Evolutionary conservation across 202 grass and related monocot genomes (phyloP), one percentile per base, ranked within the genome.

Genomic region (Miscanthus sacchariflorus): DNA sequence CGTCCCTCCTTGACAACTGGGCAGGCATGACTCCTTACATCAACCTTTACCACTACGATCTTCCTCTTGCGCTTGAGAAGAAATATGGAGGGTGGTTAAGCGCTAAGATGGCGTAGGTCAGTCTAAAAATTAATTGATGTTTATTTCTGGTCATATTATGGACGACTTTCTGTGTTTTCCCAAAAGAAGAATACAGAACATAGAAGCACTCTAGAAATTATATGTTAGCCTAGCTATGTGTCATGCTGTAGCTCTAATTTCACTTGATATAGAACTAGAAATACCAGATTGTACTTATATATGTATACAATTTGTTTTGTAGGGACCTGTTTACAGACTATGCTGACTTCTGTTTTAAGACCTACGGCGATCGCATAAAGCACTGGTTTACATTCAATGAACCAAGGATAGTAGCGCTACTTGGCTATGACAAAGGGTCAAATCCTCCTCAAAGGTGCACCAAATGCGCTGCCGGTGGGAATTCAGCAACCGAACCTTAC

Each of bases 311-410:
- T 56, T 66, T 76, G 8, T 92, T 86, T 77, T 95, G n/a, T 38
- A 98, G 95, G 85, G 87, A 91, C 35, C 68, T 92, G 64, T 95
- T 89, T 80, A 39, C 91, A 64, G 82, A 95, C 12, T 98, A 93
- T 48, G 89, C 91, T 52, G 93, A 95, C 13, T 98, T 98, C 44
- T 95, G 93, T 81, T 98, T 98, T 88, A 93, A 93, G 80, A 93
- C 85, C 69, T 98, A 90, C 7, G 95, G 95, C 4, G 81, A 98
- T 80, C 90, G 93, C 81, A 93, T 98, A 27, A 98, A 95, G 76
- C 92, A 98, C 81, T 98, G 95, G 95, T 92, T 98, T 87, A 98
- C 95, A 45, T 87, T 98, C 54, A 98, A 98, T 70, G 95, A 98
- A 58, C 93, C 93, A 80, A 93, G 93, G 82, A 85, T 91, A 39